These are phyloP conservation scores for Colletotrichum orbiculare DNA, from an alignment of 2,329 filamentous ascomycete species.

Conservation along the genomic window DNA sequence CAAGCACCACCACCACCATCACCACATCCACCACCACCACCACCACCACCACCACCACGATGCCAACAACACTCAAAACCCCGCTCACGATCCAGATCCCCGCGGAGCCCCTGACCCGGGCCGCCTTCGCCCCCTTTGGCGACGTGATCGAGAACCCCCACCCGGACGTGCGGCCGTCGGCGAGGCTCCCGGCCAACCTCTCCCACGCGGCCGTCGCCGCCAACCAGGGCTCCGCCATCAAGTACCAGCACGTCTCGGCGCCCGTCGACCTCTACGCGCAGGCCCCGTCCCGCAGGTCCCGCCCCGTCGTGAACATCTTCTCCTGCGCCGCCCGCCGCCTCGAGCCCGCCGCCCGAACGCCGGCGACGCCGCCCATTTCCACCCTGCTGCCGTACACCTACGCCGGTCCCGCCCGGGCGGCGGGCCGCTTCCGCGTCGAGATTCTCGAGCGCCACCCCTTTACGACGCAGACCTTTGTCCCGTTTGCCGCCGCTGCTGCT, in stretches of 20 bases:
- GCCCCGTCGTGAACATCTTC: conserved; percentile 87
- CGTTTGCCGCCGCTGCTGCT: conserved; percentile 63
- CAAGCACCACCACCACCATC: neutral
- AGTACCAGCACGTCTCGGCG: conserved; percentile 83
- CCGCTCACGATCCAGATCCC: conserved; percentile 55
- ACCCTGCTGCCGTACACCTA: conserved; percentile 36
- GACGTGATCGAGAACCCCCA: conserved; percentile 82
- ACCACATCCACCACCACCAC: neutral
- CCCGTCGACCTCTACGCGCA: conserved; percentile 77
- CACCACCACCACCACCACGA: conserved; percentile 1
- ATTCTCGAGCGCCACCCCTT: conserved; percentile 93
- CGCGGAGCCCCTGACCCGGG: conserved; percentile 74
- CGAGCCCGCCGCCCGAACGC: conserved; percentile 12
- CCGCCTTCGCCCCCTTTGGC: conserved; percentile 82
- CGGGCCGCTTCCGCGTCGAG: conserved; percentile 67
- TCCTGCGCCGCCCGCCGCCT: conserved; percentile 78
- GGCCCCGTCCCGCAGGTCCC: conserved; percentile 67
- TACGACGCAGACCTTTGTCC: conserved; percentile 93
- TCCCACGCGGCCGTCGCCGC: conserved; percentile 63
- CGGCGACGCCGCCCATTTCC: conserved; percentile 23
- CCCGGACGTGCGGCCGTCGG: conserved; percentile 63
- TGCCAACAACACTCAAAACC: conserved; percentile 22
- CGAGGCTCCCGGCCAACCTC: conserved; percentile 52
- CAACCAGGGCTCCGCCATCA: conserved; percentile 91
- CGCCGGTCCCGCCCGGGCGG: conserved; percentile 18